These are phyloP conservation scores for Asterochloris erici DNA, from an alignment of 139 green algal genomes.

Conservation along the genomic window DNA sequence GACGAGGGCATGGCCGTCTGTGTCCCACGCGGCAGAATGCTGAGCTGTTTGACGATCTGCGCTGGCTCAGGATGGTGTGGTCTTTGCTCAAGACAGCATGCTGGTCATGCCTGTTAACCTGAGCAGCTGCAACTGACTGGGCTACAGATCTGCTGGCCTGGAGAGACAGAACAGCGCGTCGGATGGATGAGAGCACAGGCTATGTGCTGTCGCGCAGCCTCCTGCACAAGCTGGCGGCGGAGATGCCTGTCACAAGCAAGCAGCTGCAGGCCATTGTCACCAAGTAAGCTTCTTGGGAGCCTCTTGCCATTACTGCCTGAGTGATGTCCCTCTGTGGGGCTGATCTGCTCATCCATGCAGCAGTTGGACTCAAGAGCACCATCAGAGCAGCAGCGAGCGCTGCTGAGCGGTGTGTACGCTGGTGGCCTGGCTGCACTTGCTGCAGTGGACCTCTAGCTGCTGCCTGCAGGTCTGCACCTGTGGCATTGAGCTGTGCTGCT, in stretches of 20 bases:
- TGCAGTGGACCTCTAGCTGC: not conserved
- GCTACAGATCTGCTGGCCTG: slow-evolving; percentile 38
- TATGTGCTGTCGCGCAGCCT: slow-evolving; percentile 79
- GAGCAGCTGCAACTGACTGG: not conserved
- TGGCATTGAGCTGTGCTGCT: not conserved
- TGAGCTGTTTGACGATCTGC: too few relatives aligned
- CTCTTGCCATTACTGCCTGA: not conserved
- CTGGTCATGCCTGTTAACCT: not conserved
- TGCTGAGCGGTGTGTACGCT: too few relatives aligned
- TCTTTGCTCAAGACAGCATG: not conserved
- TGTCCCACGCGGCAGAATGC: too few relatives aligned
- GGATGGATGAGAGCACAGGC: slow-evolving; percentile 76
- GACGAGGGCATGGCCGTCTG: too few relatives aligned
- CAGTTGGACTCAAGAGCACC: too few relatives aligned
- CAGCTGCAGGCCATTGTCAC: slow-evolving; percentile 20
- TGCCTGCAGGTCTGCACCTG: slow-evolving; percentile 2
- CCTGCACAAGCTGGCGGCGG: slow-evolving; percentile 62
- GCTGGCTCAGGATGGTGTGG: not conserved
- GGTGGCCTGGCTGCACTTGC: too few relatives aligned
- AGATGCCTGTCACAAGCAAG: slow-evolving; percentile 29
- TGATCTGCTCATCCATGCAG: too few relatives aligned
- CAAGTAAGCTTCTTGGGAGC: too few relatives aligned
- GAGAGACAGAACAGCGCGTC: slow-evolving; percentile 65
- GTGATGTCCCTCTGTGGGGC: not conserved
- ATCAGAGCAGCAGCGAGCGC: too few relatives aligned